These are phyloP conservation scores for Conticribra guillardii DNA, from an alignment of 108 stramenopile species.

Conservation along the genomic window DNA sequence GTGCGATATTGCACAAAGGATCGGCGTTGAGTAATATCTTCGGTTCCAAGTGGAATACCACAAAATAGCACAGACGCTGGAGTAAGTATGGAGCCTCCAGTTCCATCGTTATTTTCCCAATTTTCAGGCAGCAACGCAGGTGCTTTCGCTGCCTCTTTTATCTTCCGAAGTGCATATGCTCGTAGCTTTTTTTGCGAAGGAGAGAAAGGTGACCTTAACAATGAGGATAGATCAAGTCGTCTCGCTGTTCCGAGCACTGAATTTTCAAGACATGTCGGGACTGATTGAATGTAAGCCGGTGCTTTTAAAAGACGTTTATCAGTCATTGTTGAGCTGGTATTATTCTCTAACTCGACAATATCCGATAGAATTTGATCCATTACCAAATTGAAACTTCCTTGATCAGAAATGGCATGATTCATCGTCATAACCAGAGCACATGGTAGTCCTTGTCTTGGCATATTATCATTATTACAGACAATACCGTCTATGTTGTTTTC, in stretches of 20 bases:
- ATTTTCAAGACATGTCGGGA: slow-evolving; percentile 7
- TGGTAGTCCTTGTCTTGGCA: not conserved
- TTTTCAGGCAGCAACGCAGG: slow-evolving; percentile 4
- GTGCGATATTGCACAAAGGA: slow-evolving; percentile 12
- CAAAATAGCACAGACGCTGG: slow-evolving; percentile 8
- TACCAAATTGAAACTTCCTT: slow-evolving; percentile 17
- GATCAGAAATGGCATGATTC: slow-evolving; percentile 32
- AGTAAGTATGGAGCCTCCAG: slow-evolving; percentile 5
- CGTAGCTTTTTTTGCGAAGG: not conserved
- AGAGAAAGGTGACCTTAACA: slow-evolving; percentile 1
- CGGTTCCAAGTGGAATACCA: not conserved
- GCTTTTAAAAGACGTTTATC: no score
- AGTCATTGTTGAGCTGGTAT: no score
- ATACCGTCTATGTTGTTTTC: not conserved
- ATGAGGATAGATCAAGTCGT: not conserved
- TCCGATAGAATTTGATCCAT: slow-evolving; percentile 15
- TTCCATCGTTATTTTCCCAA: not conserved
- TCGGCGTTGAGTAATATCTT: not conserved
- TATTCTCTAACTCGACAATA: slow-evolving; percentile 5
- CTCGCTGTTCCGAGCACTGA: slow-evolving; percentile 1
- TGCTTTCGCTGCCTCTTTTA: not conserved
- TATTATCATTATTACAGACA: not conserved
- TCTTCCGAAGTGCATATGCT: not conserved
- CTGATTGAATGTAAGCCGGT: slow-evolving; percentile 6
- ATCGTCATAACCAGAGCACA: slow-evolving; percentile 18